Base-by-base conservation (phyloP, 495 filamentous ascomycete species). In the Parathielavia hyrcaniae region DNA sequence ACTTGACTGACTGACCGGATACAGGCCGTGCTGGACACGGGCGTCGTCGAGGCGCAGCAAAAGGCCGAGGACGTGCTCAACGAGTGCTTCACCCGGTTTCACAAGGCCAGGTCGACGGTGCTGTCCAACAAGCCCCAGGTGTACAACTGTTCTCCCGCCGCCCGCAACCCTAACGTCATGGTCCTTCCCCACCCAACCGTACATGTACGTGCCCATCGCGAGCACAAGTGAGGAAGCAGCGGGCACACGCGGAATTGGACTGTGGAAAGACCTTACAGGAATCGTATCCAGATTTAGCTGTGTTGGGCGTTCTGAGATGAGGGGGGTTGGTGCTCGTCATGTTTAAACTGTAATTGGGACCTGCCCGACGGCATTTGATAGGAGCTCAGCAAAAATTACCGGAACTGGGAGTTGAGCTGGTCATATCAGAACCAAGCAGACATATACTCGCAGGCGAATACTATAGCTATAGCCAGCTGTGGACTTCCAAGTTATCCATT, bases 111-210 rank as follows among this genome's bases (percentile, higher is more conserved):
- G 57, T 55, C 61, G 1, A 75, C 72, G 4, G 75, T 78, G 16
- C 62, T 71, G 44, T 70, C 71, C 53, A 78, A 78, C 59, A 69
- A 71, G 55, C 75, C 75, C 17, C 73, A 70, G 16, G 61, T 63
- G 4, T 78, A 77, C 50, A 69, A 61, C 2, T 50, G 50, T 11
- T 54, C 59, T 4, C 19, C 57, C 12, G 20, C 36, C 1, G 10
- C 34, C 5, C 22, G 16, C 20, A 43, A 51, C 35, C 47, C 59
- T 38, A 62, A 57, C 35, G 38, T 16, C 14, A 23, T 41, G 35
- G 57, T 58, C 2, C 62, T 58, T 43, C 60, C 64, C 3, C 59
- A 64, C 20, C 64, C 65, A 2, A 16, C 59, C 1, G 49, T 50
- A 0, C 65, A 64, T 36, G 59, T 61, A 46, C 20, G 7, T 17